Evolutionary conservation across 371 early-diverging fungal genomes (phyloP), one percentile per base, ranked within the genome.

Genomic region (Parasitella parasitica): DNA sequence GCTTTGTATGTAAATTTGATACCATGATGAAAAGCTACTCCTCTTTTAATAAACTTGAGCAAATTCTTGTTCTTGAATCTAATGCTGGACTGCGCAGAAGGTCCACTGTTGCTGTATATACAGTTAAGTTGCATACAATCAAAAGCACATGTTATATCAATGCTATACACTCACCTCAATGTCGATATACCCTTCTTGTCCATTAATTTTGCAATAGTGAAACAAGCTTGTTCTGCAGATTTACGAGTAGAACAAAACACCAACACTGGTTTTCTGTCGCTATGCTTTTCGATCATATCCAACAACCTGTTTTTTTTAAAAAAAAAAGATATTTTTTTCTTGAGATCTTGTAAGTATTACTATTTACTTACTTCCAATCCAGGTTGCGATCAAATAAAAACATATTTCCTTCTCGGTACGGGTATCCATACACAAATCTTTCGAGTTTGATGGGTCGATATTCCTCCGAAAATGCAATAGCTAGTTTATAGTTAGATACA

Each of bases 161-260:
- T 12, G 22, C 5, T n/a, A 28, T 9, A 0, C 3, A 18, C 12
- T 18, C 62, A 72, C 77, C 69, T 57, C 12, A 77, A 53, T 15
- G 62, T 58, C 0, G 34, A 5, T 9, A 74, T 67, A 2, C 41
- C 41, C 8, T 49, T 58, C 20, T 70, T 60, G 9, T 71, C 58
- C 69, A 74, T 72, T 43, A 77, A 27, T 55, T 72, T 65, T 8
- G 76, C 38, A 5, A 93, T 64, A 7, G 69, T 73, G 5, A 85
- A 80, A 20, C 91, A 89, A 2, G 91, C 70, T n/a, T 70, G 56
- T 36, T 85, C 76, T 13, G 86, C 82, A 1, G 90, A 87, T 66
- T 88, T 89, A 7, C 92, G 81, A 1, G 92, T 91, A 11, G 86
- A 70, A 66, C 94, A 92, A 61, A 94, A 94, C 30, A 94, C 77